Conservation (phyloP, 2,329 filamentous ascomycete genomes). For the Hypoxylon sp. region DNA sequence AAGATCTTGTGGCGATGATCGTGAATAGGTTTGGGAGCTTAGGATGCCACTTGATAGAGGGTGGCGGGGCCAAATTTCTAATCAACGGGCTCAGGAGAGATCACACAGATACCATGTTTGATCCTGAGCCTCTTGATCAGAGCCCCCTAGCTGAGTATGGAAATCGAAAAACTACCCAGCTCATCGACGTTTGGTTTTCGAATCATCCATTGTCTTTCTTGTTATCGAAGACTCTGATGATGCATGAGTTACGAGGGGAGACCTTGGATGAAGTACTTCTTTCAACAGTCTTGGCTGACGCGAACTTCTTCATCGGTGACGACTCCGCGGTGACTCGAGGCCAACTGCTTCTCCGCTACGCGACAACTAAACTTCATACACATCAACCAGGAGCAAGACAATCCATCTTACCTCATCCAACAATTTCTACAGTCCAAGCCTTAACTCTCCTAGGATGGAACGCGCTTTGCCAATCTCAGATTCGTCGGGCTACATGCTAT, state of each 20-base stretch:
- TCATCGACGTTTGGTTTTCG: constrained; percentile 22
- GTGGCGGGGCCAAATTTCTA: constrained; percentile 12
- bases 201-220: constrained; percentile 20
- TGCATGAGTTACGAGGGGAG: constrained; percentile 18
- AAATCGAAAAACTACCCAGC: constrained; percentile 13
- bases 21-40: constrained; percentile 13
- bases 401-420: constrained; percentile 16
- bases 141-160: constrained; percentile 19
- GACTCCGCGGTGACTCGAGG: constrained; percentile 6
- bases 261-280: constrained; percentile 16
- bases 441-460: constrained; percentile 19
- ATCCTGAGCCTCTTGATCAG: not conserved
- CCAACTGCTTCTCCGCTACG: constrained; percentile 11
- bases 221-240: constrained; percentile 15
- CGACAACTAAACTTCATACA: constrained; percentile 7
- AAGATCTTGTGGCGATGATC: constrained; percentile 17
- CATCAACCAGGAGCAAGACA: constrained; percentile 13
- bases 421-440: constrained; percentile 16
- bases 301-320: constrained; percentile 17
- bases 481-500: constrained; percentile 16
- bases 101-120: constrained; percentile 19
- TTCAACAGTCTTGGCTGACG: constrained; percentile 11
- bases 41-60: constrained; percentile 12
- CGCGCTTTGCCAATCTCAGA: constrained; percentile 19
- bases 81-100: constrained; percentile 10